Percentiles rank a stretch among this genome's conserved stretches.
These are phyloP conservation scores for Salix viminalis DNA, from an alignment of 345 rosid species.

Conservation along the genomic window DNA sequence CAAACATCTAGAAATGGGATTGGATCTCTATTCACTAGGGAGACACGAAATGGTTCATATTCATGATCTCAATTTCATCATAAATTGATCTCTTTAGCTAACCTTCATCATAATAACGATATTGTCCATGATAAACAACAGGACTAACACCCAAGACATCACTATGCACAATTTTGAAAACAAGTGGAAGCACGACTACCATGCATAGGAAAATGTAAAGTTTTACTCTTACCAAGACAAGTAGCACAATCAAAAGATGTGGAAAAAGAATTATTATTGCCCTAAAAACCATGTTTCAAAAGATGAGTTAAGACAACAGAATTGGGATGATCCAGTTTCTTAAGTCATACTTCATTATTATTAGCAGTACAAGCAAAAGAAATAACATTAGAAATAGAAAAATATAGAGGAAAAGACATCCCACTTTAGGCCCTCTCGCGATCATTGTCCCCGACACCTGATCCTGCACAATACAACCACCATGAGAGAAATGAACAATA, in stretches of 20 bases:
- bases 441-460: too few species aligned
- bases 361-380: background rate
- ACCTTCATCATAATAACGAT: too few species aligned
- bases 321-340: too few species aligned
- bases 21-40: too few species aligned
- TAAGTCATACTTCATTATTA: background rate
- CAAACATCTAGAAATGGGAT: too few species aligned
- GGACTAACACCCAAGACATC: background rate
- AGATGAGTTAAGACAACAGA: too few species aligned
- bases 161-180: background rate
- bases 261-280: background rate
- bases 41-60: too few species aligned
- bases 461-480: background rate
- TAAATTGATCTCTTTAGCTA: too few species aligned
- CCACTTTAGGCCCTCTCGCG: too few species aligned
- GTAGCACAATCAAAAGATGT: background rate
- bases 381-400: background rate
- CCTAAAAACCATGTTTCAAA: background rate
- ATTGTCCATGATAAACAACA: too few species aligned
- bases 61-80: too few species aligned
- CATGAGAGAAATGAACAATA: background rate
- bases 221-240: background rate
- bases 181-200: background rate
- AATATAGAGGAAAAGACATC: background rate
- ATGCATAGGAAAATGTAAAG: background rate